These are phyloP conservation scores for Talaromyces marneffei DNA, from an alignment of 2,329 filamentous ascomycete genomes.

Conservation along the genomic window DNA sequence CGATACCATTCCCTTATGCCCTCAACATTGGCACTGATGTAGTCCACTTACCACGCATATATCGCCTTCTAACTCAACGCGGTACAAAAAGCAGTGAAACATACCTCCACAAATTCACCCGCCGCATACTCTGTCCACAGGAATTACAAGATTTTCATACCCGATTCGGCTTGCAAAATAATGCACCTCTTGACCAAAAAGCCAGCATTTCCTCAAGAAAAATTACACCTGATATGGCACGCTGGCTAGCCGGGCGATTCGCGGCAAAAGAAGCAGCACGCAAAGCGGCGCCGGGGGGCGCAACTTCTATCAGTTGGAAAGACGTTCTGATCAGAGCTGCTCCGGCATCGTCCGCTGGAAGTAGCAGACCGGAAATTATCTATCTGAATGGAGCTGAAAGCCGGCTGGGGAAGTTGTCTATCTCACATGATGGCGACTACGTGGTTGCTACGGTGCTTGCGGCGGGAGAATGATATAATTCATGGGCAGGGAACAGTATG, in stretches of 20 bases:
- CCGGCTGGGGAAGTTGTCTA: slow-evolving; percentile 66
- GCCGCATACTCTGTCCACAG: slow-evolving; percentile 36
- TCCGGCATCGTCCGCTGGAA: slow-evolving; percentile 17
- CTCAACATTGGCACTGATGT: slow-evolving; percentile 74
- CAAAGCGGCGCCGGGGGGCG: slow-evolving; percentile 57
- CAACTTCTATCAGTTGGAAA: slow-evolving; percentile 56
- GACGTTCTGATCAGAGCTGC: slow-evolving; percentile 47
- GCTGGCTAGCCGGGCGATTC: slow-evolving; percentile 50
- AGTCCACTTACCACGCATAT: slow-evolving; percentile 62
- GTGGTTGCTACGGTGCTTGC: slow-evolving; percentile 49
- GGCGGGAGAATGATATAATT: slow-evolving; percentile 16
- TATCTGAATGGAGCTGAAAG: slow-evolving; percentile 28
- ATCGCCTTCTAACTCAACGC: slow-evolving; percentile 48
- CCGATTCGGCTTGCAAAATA: slow-evolving; percentile 22
- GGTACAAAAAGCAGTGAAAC: slow-evolving; percentile 24
- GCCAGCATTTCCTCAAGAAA: slow-evolving; percentile 8
- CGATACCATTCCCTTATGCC: slow-evolving; percentile 55
- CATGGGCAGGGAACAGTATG: neutral
- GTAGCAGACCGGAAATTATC: slow-evolving; percentile 34
- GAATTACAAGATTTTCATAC: slow-evolving; percentile 35
- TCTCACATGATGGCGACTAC: slow-evolving; percentile 83
- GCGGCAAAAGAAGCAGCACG: slow-evolving; percentile 71
- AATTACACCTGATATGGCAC: slow-evolving; percentile 29
- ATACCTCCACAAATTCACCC: slow-evolving; percentile 33
- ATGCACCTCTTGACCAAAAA: neutral